Conservation (phyloP, 1,139 yeast genomes). For the Magnusiomyces paraingens region DNA sequence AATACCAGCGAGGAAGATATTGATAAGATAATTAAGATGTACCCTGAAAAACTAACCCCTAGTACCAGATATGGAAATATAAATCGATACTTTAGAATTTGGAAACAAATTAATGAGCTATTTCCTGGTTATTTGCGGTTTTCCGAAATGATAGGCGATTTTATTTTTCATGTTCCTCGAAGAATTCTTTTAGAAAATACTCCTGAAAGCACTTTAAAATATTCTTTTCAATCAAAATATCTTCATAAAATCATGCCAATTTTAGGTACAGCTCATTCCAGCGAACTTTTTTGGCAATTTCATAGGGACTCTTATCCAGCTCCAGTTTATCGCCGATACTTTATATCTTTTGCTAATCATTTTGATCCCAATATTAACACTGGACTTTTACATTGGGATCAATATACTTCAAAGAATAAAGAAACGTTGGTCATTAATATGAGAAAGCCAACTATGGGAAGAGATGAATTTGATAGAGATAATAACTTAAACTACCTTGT, state of each 20-base stretch:
- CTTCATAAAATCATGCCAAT: constrained; percentile 16
- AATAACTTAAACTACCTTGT: too few species aligned
- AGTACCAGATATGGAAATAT: too few species aligned
- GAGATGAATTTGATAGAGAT: background rate
- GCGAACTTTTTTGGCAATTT: constrained; percentile 15
- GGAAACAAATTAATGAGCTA: background rate
- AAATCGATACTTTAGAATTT: background rate
- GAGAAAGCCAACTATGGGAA: background rate
- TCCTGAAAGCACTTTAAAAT: constrained; percentile 2
- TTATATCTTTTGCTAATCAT: constrained; percentile 18
- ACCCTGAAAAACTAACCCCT: too few species aligned
- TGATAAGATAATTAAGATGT: constrained; percentile 3
- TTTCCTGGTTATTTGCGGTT: constrained; percentile 19
- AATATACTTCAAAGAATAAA: constrained; percentile 36
- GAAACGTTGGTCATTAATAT: constrained; percentile 7
- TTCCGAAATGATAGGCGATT: constrained; percentile 20
- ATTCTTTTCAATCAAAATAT: constrained; percentile 13
- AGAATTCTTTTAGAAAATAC: constrained; percentile 14
- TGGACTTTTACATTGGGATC: constrained; percentile 11
- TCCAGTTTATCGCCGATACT: constrained; percentile 14
- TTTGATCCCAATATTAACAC: constrained; percentile 17
- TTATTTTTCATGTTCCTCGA: constrained; percentile 20
- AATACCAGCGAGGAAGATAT: constrained; percentile 9
- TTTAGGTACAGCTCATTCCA: constrained; percentile 20
- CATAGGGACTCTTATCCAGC: constrained; percentile 10